A percentile compares a stretch with the other conserved stretches of the same genome.
These are phyloP conservation scores for Candida tibetensis DNA, from an alignment of 805 yeast genomes.

Conservation along the genomic window DNA sequence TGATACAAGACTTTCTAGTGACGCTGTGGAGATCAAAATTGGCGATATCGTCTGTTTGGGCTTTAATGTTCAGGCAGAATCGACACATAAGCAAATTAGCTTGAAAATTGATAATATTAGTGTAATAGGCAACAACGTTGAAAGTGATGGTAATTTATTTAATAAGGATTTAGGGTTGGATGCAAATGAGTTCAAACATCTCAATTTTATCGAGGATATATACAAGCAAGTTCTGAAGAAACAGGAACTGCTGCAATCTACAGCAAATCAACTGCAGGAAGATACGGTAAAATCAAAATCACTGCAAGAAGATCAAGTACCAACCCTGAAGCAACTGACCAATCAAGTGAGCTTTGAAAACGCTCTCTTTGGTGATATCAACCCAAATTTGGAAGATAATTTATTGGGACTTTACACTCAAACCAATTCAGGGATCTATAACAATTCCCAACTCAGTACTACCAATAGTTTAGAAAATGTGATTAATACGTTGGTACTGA, in stretches of 20 bases:
- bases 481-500: conserved; percentile 51
- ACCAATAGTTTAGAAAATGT: conserved; percentile 54
- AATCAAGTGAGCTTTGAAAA: conserved; percentile 43
- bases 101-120: conserved; percentile 76
- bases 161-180: conserved; percentile 13
- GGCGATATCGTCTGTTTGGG: conserved; percentile 93
- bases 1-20: conserved; percentile 62
- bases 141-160: conserved; percentile 7
- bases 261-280: background rate
- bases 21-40: conserved; percentile 60
- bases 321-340: background rate
- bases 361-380: conserved; percentile 62
- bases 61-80: conserved; percentile 71
- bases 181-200: conserved; percentile 32
- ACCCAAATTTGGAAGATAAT: conserved; percentile 48
- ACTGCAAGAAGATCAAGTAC: background rate
- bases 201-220: conserved; percentile 34
- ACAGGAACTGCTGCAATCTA: background rate
- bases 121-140: conserved; percentile 40
- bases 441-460: conserved; percentile 58
- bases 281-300: background rate
- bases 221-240: conserved; percentile 8
- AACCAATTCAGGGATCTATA: conserved; percentile 53
- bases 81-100: conserved; percentile 80
- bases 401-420: conserved; percentile 47